phyloP scores from a whole-genome alignment of 768 basidiomycete species.

The Naganishia onofrii region DNA sequence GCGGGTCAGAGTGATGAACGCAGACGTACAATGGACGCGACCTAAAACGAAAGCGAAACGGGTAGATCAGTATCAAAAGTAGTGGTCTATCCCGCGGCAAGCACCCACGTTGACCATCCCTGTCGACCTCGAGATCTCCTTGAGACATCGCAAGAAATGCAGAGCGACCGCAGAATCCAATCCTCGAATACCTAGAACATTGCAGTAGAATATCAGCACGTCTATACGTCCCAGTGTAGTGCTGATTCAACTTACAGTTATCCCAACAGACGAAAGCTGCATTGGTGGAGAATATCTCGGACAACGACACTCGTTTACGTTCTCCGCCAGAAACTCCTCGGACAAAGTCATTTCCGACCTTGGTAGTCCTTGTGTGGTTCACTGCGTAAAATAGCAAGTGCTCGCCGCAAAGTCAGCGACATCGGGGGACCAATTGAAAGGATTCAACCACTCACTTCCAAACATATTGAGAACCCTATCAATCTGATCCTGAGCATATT shows the following conservation, averaged over 20 bases:
- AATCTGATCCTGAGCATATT: slow-evolving; percentile 18
- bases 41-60: no score
- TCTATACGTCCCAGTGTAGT: not conserved
- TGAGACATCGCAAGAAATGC: slow-evolving; percentile 5
- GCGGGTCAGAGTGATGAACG: no score
- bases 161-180: slow-evolving; percentile 29
- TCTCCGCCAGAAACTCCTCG: slow-evolving; percentile 31
- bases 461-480: slow-evolving; percentile 1
- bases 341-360: slow-evolving; percentile 26
- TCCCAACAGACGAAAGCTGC: slow-evolving; percentile 31
- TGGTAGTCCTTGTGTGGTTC: slow-evolving; percentile 20
- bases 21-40: no score
- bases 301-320: slow-evolving; percentile 26
- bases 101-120: not conserved
- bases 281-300: slow-evolving; percentile 26
- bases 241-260: slow-evolving; percentile 17
- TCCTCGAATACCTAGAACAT: not conserved
- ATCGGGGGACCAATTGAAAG: not conserved
- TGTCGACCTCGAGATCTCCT: slow-evolving; percentile 27
- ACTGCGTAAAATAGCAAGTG: slow-evolving; percentile 2
- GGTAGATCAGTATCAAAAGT: no score
- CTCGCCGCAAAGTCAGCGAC: not conserved
- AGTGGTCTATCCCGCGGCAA: no score
- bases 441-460: not conserved
- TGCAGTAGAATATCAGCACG: not conserved